Percentiles rank a stretch among this genome's conserved stretches.
phyloP scores from a whole-genome alignment of 108 stramenopile genomes.

The Fragilariopsis cylindrus region DNA sequence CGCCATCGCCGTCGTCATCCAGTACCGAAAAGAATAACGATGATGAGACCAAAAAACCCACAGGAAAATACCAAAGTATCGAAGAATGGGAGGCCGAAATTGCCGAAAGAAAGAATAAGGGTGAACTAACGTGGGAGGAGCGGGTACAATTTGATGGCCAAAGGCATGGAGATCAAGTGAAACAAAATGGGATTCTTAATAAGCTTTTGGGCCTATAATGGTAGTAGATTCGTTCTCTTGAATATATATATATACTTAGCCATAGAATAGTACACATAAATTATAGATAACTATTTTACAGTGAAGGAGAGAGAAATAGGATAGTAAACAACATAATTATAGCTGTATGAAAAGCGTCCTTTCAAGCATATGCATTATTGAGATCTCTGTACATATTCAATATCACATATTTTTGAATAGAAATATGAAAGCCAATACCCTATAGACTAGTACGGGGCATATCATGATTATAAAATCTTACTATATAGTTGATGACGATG shows the following conservation, averaged over 20 bases:
- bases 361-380: no score
- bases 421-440: no score
- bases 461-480: no score
- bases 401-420: no score
- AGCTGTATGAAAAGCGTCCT: no score
- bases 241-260: not conserved
- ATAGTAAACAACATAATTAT: no score
- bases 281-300: no score
- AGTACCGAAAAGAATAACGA: constrained; percentile 8
- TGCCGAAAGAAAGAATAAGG: constrained; percentile 34
- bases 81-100: constrained; percentile 79
- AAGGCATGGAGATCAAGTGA: constrained; percentile 63
- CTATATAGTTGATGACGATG: no score
- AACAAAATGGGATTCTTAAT: constrained; percentile 75
- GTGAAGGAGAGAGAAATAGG: no score
- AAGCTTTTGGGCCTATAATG: constrained; percentile 57
- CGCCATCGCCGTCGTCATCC: not conserved
- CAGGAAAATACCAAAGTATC: constrained; percentile 56
- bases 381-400: no score
- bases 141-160: constrained; percentile 77
- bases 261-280: no score
- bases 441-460: no score
- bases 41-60: constrained; percentile 28
- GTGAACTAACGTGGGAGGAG: constrained; percentile 63
- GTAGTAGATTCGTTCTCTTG: not conserved